A percentile compares a stretch with the other conserved stretches of the same genome.
phyloP scores from a whole-genome alignment of 805 yeast species.

The Cephaloascus fragrans region DNA sequence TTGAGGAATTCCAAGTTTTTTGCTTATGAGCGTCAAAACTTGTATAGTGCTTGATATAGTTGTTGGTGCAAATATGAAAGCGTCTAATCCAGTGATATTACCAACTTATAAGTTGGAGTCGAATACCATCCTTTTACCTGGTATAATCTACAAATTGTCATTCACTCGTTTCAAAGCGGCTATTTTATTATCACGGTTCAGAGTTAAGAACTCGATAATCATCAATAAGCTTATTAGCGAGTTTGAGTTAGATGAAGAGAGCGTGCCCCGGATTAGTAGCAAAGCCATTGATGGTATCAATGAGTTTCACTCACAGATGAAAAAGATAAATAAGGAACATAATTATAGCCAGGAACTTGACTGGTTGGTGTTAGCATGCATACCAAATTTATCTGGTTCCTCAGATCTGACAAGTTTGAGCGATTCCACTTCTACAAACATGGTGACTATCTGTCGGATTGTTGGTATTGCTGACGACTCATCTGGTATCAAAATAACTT shows the following conservation, averaged over 20 bases:
- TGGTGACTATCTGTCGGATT: slow-evolving; percentile 23
- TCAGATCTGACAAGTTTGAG: slow-evolving; percentile 17
- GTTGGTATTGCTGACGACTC: slow-evolving; percentile 30
- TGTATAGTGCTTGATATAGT: too few relatives aligned
- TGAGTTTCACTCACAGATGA: slow-evolving; percentile 7
- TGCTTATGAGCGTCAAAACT: too few relatives aligned
- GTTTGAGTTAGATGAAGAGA: slow-evolving; percentile 18
- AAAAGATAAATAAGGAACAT: slow-evolving; percentile 2
- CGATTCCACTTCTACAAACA: slow-evolving; percentile 4
- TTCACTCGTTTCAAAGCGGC: slow-evolving; percentile 34
- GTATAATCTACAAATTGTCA: slow-evolving; percentile 32
- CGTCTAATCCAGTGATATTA: slow-evolving; percentile 8
- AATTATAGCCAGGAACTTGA: slow-evolving; percentile 15
- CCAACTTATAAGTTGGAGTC: slow-evolving; percentile 32
- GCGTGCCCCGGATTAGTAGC: slow-evolving; percentile 16
- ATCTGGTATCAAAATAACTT: slow-evolving; percentile 23
- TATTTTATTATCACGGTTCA: slow-evolving; percentile 26
- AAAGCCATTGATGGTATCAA: slow-evolving; percentile 24
- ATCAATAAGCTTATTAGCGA: slow-evolving; percentile 23
- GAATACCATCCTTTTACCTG: slow-evolving; percentile 30
- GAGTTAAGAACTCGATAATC: slow-evolving; percentile 16
- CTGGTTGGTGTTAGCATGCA: slow-evolving; percentile 25
- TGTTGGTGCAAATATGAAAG: too few relatives aligned
- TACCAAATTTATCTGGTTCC: slow-evolving; percentile 23
- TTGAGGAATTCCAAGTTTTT: too few relatives aligned